Evolutionary conservation across 495 filamentous ascomycete species (phyloP).

Genomic region (Massariosphaeria phaeospora): DNA sequence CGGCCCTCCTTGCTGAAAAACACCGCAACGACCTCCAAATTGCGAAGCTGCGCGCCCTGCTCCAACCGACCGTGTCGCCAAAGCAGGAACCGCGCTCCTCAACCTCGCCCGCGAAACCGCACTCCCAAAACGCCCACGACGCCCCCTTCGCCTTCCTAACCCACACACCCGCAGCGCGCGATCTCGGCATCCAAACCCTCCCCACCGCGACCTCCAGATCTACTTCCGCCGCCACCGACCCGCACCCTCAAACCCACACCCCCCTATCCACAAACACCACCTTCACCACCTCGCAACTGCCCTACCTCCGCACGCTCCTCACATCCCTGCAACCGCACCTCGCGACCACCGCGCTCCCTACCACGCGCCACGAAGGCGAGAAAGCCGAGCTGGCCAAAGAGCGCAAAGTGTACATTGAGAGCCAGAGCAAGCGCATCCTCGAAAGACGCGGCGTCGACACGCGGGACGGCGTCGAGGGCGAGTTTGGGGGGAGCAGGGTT

Average conservation of each 20-base stretch:
- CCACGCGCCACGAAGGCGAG: slow-evolving; percentile 10
- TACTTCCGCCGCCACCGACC: slow-evolving; percentile 14
- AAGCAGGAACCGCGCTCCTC: slow-evolving; percentile 29
- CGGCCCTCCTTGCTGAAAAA: slow-evolving; percentile 65
- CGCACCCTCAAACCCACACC: slow-evolving; percentile 1
- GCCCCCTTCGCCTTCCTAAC: slow-evolving; percentile 51
- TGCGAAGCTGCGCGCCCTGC: slow-evolving; percentile 56
- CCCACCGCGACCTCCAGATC: slow-evolving; percentile 4
- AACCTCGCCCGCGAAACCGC: slow-evolving; percentile 7
- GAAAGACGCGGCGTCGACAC: slow-evolving; percentile 36
- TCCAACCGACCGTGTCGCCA: slow-evolving; percentile 37
- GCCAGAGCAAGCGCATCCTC: slow-evolving; percentile 35
- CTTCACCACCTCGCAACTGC: slow-evolving; percentile 77
- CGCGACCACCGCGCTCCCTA: slow-evolving; percentile 29
- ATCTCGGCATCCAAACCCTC: slow-evolving; percentile 43
- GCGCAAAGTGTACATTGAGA: slow-evolving; percentile 39
- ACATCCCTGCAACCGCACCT: slow-evolving; percentile 53
- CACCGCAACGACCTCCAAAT: slow-evolving; percentile 72
- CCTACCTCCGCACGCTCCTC: slow-evolving; percentile 64
- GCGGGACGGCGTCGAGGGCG: slow-evolving; percentile 18
- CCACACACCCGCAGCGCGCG: slow-evolving; percentile 43
- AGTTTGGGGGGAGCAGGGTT: slow-evolving; percentile 28
- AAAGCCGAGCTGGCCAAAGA: slow-evolving; percentile 28
- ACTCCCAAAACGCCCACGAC: slow-evolving; percentile 25
- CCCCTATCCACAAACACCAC: slow-evolving; percentile 68